A percentile compares a stretch with the other conserved stretches of the same genome.
Conservation (phyloP, 2,329 filamentous ascomycete genomes). For the Alternaria metachromatica region DNA sequence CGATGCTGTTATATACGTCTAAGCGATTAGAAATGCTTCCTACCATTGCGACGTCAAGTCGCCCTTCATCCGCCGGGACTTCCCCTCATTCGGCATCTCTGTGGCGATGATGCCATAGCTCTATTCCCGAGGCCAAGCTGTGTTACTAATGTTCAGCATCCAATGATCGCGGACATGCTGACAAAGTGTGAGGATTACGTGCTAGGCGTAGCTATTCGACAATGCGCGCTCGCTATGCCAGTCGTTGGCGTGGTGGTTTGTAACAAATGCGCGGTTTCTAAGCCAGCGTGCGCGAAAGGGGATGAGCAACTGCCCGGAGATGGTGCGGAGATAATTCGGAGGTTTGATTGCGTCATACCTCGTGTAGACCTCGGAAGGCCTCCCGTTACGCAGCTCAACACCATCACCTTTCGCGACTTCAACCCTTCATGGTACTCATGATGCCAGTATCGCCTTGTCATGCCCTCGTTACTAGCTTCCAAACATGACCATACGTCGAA, state of each 20-base stretch:
- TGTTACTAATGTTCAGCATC: constrained; percentile 34
- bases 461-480: neutral
- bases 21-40: constrained; percentile 40
- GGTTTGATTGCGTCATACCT: neutral
- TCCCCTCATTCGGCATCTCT: constrained; percentile 25
- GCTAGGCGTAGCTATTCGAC: constrained; percentile 5
- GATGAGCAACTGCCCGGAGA: neutral
- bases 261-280: constrained; percentile 2
- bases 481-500: neutral
- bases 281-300: neutral
- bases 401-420: neutral
- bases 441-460: neutral
- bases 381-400: neutral
- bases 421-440: neutral
- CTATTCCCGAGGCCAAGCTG: constrained; percentile 35
- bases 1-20: constrained; percentile 29
- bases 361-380: too few species aligned
- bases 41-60: constrained; percentile 2
- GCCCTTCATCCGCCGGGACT: constrained; percentile 14
- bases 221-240: neutral
- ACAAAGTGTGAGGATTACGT: constrained; percentile 40
- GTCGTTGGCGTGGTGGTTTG: constrained; percentile 6
- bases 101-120: constrained; percentile 44
- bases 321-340: neutral
- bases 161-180: constrained; percentile 27